These are phyloP conservation scores for Gossypium trilobum DNA, from an alignment of 441 rosid species.

Conservation along the genomic window DNA sequence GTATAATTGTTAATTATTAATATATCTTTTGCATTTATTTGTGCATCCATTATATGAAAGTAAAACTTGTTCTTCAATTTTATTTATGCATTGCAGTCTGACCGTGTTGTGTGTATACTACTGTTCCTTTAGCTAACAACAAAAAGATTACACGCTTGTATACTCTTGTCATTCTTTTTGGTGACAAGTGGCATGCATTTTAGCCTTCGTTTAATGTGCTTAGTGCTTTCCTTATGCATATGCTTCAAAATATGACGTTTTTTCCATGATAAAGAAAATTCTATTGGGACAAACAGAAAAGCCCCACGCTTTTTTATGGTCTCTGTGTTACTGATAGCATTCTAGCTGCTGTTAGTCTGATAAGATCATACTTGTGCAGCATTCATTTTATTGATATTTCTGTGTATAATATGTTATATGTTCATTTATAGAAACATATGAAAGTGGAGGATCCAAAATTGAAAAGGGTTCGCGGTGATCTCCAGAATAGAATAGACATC, in stretches of 20 bases:
- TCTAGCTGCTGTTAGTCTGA: neutral
- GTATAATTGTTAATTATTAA: neutral
- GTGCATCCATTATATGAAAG: conserved; percentile 2
- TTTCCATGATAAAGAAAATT: neutral
- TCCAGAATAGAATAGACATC: conserved; percentile 70
- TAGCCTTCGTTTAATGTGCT: neutral
- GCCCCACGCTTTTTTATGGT: neutral
- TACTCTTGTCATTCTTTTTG: neutral
- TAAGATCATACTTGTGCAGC: neutral
- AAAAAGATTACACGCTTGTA: neutral
- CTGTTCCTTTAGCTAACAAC: neutral
- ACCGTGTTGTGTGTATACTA: neutral
- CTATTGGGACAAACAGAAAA: neutral
- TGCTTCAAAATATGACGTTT: neutral
- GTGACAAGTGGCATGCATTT: neutral
- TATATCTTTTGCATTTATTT: neutral
- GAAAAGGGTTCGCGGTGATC: conserved; percentile 72
- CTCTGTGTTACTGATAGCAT: neutral
- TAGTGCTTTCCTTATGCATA: neutral
- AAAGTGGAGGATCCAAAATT: conserved; percentile 56
- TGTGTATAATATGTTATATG: conserved; percentile 15
- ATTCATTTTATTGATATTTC: neutral
- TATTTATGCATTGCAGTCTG: neutral
- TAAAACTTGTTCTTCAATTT: neutral
- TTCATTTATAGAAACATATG: conserved; percentile 52